Conservation (phyloP, 805 yeast species). For the Barnettozyma botsteinii region DNA sequence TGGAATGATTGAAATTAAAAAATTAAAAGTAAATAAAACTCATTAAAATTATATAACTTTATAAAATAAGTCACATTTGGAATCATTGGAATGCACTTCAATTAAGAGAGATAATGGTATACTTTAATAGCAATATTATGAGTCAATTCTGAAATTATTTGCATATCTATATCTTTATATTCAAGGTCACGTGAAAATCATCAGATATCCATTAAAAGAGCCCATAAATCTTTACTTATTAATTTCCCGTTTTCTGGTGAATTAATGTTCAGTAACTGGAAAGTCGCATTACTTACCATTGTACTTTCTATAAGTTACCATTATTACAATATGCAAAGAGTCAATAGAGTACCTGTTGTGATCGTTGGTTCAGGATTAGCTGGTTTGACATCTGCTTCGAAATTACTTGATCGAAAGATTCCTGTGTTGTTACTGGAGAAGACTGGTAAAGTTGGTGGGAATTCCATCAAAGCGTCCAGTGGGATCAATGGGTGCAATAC, state of each 20-base stretch:
- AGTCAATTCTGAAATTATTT: too few relatives aligned
- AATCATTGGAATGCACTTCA: too few relatives aligned
- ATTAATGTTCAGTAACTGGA: not conserved
- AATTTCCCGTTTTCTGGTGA: too few relatives aligned
- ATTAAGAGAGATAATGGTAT: too few relatives aligned
- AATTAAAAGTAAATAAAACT: too few relatives aligned
- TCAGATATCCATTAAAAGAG: too few relatives aligned
- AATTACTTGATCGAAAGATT: slow-evolving; percentile 34
- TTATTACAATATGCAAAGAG: not conserved
- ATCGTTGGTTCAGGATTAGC: slow-evolving; percentile 81
- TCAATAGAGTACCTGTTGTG: slow-evolving; percentile 26
- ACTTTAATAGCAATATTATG: too few relatives aligned
- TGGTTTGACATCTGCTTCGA: slow-evolving; percentile 67
- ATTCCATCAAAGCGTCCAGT: slow-evolving; percentile 55
- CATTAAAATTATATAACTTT: too few relatives aligned
- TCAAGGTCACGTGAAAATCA: not conserved
- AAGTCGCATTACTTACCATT: not conserved
- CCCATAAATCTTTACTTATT: too few relatives aligned
- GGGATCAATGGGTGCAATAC: slow-evolving; percentile 72
- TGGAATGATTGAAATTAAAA: too few relatives aligned
- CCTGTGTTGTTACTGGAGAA: slow-evolving; percentile 47
- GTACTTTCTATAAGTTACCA: not conserved
- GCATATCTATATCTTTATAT: too few relatives aligned
- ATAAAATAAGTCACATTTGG: too few relatives aligned
- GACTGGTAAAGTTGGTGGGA: slow-evolving; percentile 45